Evolutionary conservation across 75 land plant genomes (phyloP).

Genomic region (Ceratopteris richardii): DNA sequence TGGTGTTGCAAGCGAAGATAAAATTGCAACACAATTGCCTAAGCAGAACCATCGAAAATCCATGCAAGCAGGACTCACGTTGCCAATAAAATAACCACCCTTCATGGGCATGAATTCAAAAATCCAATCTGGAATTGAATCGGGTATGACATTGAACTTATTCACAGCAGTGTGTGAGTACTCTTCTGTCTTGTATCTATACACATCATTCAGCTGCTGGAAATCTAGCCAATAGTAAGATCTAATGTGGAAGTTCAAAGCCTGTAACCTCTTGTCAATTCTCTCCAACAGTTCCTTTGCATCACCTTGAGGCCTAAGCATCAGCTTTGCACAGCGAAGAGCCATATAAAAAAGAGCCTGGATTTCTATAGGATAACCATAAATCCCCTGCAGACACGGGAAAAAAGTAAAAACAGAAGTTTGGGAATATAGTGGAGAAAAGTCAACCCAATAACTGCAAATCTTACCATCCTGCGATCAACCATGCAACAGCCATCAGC

Average conservation of each 20-base stretch:
- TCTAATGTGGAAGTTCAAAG: slow-evolving; percentile 51
- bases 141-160: no score
- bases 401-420: no score
- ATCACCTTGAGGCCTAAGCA: slow-evolving; percentile 37
- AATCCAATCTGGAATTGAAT: slow-evolving; percentile 71
- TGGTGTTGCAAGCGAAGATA: slow-evolving; percentile 61
- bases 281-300: no score
- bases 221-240: no score
- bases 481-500: no score
- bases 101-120: slow-evolving; percentile 67
- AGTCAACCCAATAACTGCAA: slow-evolving; percentile 44
- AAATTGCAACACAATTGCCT: slow-evolving; percentile 64
- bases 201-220: no score
- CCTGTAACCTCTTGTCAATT: slow-evolving; percentile 46
- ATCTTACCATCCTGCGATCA: no score
- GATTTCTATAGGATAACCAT: slow-evolving; percentile 54
- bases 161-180: no score
- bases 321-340: slow-evolving; percentile 42
- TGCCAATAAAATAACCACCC: slow-evolving; percentile 83
- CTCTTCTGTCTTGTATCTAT: no score
- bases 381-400: slow-evolving; percentile 38
- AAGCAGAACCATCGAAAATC: slow-evolving; percentile 67
- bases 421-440: no score
- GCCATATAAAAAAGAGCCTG: slow-evolving; percentile 47
- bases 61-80: slow-evolving; percentile 82